A percentile compares a stretch with the other conserved stretches of the same genome.
Evolutionary conservation across 75 land plant species (phyloP).

Genomic region (Picea sitchensis): DNA sequence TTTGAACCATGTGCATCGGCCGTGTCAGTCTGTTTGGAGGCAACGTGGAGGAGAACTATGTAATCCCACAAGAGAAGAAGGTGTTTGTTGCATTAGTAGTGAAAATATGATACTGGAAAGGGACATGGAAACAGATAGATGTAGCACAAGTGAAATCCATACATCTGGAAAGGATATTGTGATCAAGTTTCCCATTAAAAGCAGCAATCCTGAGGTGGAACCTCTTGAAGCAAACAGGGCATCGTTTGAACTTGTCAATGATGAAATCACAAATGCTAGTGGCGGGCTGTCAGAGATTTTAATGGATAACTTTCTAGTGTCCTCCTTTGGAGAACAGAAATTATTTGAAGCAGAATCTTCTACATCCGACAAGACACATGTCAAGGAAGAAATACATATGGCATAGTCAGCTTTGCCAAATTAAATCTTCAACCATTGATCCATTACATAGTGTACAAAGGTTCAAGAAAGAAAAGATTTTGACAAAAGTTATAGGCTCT

Average conservation of each 20-base stretch:
- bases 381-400: background rate
- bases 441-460: background rate
- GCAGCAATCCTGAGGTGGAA: background rate
- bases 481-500: background rate
- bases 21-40: background rate
- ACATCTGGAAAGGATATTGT: background rate
- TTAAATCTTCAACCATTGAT: background rate
- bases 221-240: background rate
- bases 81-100: constrained; percentile 25
- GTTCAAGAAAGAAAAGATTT: background rate
- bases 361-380: background rate
- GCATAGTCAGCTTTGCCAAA: background rate
- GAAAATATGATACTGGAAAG: constrained; percentile 39
- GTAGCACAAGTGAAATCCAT: background rate
- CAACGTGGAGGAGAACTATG: constrained; percentile 41
- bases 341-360: background rate
- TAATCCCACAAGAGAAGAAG: constrained; percentile 51
- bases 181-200: background rate
- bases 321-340: background rate
- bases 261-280: constrained; percentile 6
- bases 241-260: background rate
- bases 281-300: background rate
- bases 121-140: constrained; percentile 32
- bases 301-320: background rate
- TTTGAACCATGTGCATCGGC: background rate